Evolutionary conservation across 441 rosid species (phyloP).

Genomic region (Euphorbia celastroides): DNA sequence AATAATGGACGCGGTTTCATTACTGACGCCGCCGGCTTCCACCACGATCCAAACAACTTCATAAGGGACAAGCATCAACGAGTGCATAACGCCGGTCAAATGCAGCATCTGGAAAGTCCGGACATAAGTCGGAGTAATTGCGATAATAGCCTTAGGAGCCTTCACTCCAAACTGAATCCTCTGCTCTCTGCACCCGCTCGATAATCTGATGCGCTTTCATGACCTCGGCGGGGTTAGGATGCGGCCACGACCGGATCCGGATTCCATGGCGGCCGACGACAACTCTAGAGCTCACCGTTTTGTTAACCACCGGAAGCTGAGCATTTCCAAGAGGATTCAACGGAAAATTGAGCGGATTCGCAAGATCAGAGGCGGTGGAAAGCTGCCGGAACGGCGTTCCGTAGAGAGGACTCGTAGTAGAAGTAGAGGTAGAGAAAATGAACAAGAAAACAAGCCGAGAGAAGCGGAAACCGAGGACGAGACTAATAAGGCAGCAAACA

Average conservation of each 20-base stretch:
- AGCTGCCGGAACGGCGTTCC: slow-evolving; percentile 54
- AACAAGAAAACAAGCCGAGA: slow-evolving; percentile 85
- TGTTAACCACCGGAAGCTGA: slow-evolving; percentile 19
- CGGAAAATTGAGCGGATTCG: slow-evolving; percentile 8
- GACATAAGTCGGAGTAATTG: slow-evolving; percentile 84
- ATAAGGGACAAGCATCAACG: slow-evolving; percentile 82
- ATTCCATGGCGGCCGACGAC: slow-evolving; percentile 98
- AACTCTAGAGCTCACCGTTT: slow-evolving; percentile 53
- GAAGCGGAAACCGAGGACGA: slow-evolving; percentile 90
- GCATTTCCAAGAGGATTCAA: slow-evolving; percentile 15
- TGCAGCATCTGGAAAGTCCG: slow-evolving; percentile 92
- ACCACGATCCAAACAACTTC: slow-evolving; percentile 91
- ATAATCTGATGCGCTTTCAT: slow-evolving; percentile 91
- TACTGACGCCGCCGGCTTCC: slow-evolving; percentile 79
- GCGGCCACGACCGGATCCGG: slow-evolving; percentile 99
- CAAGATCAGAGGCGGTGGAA: slow-evolving; percentile 26
- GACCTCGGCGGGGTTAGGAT: slow-evolving; percentile 84
- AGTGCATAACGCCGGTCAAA: slow-evolving; percentile 89
- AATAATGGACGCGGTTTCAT: slow-evolving; percentile 70
- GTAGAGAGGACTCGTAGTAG: slow-evolving; percentile 35
- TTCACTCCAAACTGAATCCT: slow-evolving; percentile 67
- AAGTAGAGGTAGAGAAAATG: slow-evolving; percentile 49
- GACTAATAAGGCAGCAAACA: slow-evolving; percentile 75
- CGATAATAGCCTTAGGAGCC: slow-evolving; percentile 57
- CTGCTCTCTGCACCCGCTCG: slow-evolving; percentile 92